Percentiles rank a stretch among this genome's conserved stretches.
phyloP scores from a whole-genome alignment of 108 stramenopile species.

The Aurantiochytrium sp. region DNA sequence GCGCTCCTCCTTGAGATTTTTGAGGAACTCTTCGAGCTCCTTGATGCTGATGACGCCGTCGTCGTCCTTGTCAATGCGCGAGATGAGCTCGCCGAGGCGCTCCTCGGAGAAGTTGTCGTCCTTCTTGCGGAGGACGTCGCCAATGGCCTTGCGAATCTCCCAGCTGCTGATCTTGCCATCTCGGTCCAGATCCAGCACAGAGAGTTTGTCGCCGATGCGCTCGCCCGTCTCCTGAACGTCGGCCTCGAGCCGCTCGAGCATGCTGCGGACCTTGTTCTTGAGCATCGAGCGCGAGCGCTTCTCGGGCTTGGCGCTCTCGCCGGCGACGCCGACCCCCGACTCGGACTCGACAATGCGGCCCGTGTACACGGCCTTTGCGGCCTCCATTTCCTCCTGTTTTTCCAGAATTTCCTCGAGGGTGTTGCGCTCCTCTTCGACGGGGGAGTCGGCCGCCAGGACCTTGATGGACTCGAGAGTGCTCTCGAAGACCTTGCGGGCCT shows the following conservation, averaged over 20 bases:
- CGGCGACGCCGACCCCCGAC: background rate
- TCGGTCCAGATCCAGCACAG: conserved; percentile 87
- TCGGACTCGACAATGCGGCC: conserved; percentile 1
- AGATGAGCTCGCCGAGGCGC: background rate
- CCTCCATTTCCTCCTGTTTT: conserved; percentile 46
- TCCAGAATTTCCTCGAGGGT: conserved; percentile 29
- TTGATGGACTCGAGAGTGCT: conserved; percentile 12
- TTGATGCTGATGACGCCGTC: conserved; percentile 31
- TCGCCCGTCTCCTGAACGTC: conserved; percentile 78
- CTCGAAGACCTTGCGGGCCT: background rate
- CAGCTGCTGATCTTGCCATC: conserved; percentile 78
- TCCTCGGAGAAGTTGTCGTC: background rate
- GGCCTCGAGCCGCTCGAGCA: conserved; percentile 85
- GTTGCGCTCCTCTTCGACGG: conserved; percentile 5
- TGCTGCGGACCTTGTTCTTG: conserved; percentile 71
- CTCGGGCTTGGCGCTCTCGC: background rate
- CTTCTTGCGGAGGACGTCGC: background rate
- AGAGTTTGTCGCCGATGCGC: conserved; percentile 89
- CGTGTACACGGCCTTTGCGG: background rate
- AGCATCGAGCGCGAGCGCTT: conserved; percentile 41
- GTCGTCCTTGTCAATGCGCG: conserved; percentile 18
- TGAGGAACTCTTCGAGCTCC: background rate
- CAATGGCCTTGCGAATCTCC: conserved; percentile 76
- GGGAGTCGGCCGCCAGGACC: conserved; percentile 1
- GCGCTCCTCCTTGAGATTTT: background rate